Evolutionary conservation across 2,329 filamentous ascomycete genomes (phyloP), one percentile per base, ranked within the genome.

Genomic region (Alternaria dauci): DNA sequence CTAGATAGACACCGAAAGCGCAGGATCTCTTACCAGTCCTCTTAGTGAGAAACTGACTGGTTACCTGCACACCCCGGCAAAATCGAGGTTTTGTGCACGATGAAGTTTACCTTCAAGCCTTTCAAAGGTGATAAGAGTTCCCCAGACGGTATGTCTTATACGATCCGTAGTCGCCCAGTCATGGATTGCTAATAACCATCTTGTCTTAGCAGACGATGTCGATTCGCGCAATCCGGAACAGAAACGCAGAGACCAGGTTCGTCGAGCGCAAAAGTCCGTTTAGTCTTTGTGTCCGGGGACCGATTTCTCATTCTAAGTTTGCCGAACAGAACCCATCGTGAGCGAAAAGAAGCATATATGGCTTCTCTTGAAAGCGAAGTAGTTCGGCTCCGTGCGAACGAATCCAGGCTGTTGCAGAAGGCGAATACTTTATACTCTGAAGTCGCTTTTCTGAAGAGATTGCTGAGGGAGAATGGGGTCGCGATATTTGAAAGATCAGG

Each of bases 171-270:
- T 20, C 3, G 8, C 18, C 26, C 11, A 20, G n/a, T 7, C 20
- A 14, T 30, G 28, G n/a, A 30, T 47, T n/a, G 44, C 44, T 47
- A 47, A 23, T 12, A 43, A 14, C 3, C 14, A 23, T 43, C 4
- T 20, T 9, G 8, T 18, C n/a, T 6, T 30, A 3, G 30, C 28
- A 42, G 36, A 52, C 36, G 18, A 52, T 30, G 44, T 28, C 5
- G 55, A 59, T 16, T 42, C 57, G 12, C 47, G 61, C 16, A 52
- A 32, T 30, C 46, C 38, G 7, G 46, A 28, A 5, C 63, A 66
- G 52, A 77, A 70, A 55, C 72, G 77, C 20, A 69, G 74, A 46
- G 77, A 79, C 36, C 77, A 79, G 65, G 68, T 79, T n/a, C 75
- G 77, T 12, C 71, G 67, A 52, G 77, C 77, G 8, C 77, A 79